Base-by-base conservation (phyloP, 768 basidiomycete species). In the Auriscalpium microsporum region DNA sequence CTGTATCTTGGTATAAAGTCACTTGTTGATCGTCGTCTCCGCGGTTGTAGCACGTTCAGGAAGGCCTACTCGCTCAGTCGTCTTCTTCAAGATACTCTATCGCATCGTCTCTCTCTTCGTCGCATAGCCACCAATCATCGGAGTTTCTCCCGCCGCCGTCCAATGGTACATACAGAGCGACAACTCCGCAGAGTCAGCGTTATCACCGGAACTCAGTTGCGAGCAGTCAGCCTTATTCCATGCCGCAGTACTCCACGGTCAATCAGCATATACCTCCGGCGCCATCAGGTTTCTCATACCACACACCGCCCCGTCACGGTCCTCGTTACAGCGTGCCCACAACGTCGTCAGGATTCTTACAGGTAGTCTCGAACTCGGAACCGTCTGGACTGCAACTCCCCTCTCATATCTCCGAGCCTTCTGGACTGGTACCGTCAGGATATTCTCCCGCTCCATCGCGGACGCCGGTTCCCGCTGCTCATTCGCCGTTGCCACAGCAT, bases 291-390 rank as follows among this genome's bases (percentile, higher is more conserved):
- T 69, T 72, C 53, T 73, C 74, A 48, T 65, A 65, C 55, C 66
- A 62, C 8, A 64, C 75, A 1, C 63, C 67, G 33, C 62, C 67
- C 21, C 67, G 68, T 42, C 75, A 76, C 60, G 80, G 79, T 36
- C 80, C 86, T 11, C 75, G 87, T 52, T 82, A 85, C 60, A 88
- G 83, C 61, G 71, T 87, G 56, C 85, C 86, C 17, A 63, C 78
- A 1, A 70, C 81, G 8, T 82, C 86, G 0, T 86, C 87, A 10
- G 86, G 87, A 11, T 90, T 88, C 62, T 71, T 80, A 52, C 82
- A 86, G 40, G 64, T 85, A 46, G 65, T 75, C 28, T 75, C 60
- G 53, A 36, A 58, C 14, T 63, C 68, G 6, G 64, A 66, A 21
- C 62, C 63, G 4, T 59, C 56, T 10, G 57, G 61, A 19, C 48